Percentiles rank a stretch among this genome's conserved stretches.
These are phyloP conservation scores for Symbiodinium natans DNA, from an alignment of 73 alveolate genomes.

Conservation along the genomic window DNA sequence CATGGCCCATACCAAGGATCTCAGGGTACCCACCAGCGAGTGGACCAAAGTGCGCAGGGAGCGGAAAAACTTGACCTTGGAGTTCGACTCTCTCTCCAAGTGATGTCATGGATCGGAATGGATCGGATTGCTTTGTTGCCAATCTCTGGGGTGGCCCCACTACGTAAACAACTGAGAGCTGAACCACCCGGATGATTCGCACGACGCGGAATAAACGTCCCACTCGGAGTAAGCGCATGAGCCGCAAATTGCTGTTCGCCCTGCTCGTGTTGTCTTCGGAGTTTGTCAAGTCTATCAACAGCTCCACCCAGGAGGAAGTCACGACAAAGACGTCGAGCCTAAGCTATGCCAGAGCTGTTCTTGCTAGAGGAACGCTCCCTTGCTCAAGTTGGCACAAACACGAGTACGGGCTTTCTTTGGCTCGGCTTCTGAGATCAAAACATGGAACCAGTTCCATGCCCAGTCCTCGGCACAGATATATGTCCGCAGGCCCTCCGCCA, in stretches of 20 bases:
- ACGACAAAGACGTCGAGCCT: constrained; percentile 45
- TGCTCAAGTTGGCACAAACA: too few species aligned
- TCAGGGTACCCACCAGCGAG: constrained; percentile 84
- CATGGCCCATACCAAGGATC: constrained; percentile 67
- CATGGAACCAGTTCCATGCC: constrained; percentile 59
- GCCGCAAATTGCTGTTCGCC: constrained; percentile 81
- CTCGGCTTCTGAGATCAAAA: too few species aligned
- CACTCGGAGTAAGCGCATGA: constrained; percentile 66
- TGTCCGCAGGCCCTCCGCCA: constrained; percentile 30
- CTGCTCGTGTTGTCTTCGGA: constrained; percentile 53
- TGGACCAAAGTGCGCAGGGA: constrained; percentile 54
- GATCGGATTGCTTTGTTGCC: too few species aligned
- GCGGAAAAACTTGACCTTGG: constrained; percentile 34
- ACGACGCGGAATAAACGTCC: constrained; percentile 75
- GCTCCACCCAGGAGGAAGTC: constrained; percentile 84
- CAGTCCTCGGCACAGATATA: constrained; percentile 55
- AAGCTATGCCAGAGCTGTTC: neutral
- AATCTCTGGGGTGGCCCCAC: too few species aligned
- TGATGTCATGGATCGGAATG: too few species aligned
- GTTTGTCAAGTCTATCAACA: constrained; percentile 17
- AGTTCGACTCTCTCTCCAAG: too few species aligned
- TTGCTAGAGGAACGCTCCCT: too few species aligned
- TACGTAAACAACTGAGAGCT: neutral
- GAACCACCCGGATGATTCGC: constrained; percentile 74
- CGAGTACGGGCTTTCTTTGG: too few species aligned